Evolutionary conservation across 768 basidiomycete species (phyloP).

Genomic region (Tulasnella calospora): DNA sequence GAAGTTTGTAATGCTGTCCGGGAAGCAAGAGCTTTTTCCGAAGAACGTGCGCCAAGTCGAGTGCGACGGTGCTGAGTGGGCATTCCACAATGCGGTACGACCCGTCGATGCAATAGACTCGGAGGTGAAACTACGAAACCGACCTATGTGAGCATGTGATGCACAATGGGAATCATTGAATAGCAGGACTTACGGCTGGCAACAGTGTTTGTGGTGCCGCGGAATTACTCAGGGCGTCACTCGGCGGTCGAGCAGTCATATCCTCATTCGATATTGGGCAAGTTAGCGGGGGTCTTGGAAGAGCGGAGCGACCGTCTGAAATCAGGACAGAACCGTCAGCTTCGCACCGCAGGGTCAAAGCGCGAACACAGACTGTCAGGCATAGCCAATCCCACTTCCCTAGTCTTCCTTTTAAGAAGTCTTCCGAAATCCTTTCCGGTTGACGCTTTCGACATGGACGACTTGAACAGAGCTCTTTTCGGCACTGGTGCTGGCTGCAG

Average conservation of each 20-base stretch:
- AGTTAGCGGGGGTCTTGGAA: conserved; percentile 2
- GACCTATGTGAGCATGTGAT: background rate
- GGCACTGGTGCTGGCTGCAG: background rate
- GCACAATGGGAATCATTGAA: background rate
- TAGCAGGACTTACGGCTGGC: conserved; percentile 7
- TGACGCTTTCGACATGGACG: conserved; percentile 5
- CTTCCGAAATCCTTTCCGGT: conserved; percentile 11
- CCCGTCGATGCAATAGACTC: conserved; percentile 71
- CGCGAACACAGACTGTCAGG: conserved; percentile 6
- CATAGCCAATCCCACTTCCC: background rate
- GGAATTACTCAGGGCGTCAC: conserved; percentile 11
- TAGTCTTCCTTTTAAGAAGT: conserved; percentile 15
- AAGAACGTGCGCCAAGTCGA: conserved; percentile 57
- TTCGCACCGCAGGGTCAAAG: background rate
- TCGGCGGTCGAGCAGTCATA: background rate
- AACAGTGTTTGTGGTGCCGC: conserved; percentile 4
- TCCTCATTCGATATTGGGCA: conserved; percentile 8
- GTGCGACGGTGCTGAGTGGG: conserved; percentile 59
- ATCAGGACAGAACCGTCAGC: background rate
- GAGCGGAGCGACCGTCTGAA: conserved; percentile 10
- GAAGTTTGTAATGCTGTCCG: conserved; percentile 58
- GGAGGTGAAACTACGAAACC: conserved; percentile 49
- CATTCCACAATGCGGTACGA: conserved; percentile 67
- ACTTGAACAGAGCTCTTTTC: conserved; percentile 6
- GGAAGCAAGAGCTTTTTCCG: conserved; percentile 49